Evolutionary conservation across 768 basidiomycete genomes (phyloP).

Genomic region (Auricularia cornea): DNA sequence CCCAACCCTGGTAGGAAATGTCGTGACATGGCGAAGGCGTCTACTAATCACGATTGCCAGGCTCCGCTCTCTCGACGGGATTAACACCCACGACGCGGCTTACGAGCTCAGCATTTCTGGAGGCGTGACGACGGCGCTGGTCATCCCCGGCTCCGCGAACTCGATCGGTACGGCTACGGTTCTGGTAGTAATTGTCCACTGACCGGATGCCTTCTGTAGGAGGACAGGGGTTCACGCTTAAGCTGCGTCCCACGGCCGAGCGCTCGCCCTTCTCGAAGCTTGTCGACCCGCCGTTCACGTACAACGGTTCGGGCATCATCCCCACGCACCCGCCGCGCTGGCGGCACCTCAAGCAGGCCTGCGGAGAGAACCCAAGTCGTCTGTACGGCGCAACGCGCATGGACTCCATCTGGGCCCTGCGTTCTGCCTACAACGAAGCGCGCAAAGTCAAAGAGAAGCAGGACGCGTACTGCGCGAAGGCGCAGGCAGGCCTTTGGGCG

Average conservation of each 20-base stretch:
- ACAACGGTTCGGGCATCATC: slow-evolving; percentile 16
- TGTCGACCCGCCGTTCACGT: slow-evolving; percentile 32
- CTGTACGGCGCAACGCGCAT: slow-evolving; percentile 9
- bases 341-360: slow-evolving; percentile 33
- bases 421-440: slow-evolving; percentile 45
- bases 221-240: slow-evolving; percentile 34
- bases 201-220: slow-evolving; percentile 8
- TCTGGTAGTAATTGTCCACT: no score
- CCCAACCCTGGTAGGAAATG: slow-evolving; percentile 12
- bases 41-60: neutral
- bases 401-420: slow-evolving; percentile 14
- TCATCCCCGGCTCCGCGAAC: slow-evolving; percentile 33
- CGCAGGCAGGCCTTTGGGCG: slow-evolving; percentile 37
- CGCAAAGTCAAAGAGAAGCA: slow-evolving; percentile 57
- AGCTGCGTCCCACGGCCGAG: slow-evolving; percentile 29
- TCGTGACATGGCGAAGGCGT: neutral
- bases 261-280: slow-evolving; percentile 29
- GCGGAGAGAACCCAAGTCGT: slow-evolving; percentile 15
- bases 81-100: slow-evolving; percentile 38
- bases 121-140: slow-evolving; percentile 39
- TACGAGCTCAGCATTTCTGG: slow-evolving; percentile 35
- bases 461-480: slow-evolving; percentile 56
- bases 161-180: slow-evolving; percentile 18
- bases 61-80: slow-evolving; percentile 35
- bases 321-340: slow-evolving; percentile 21